Base-by-base conservation (phyloP, 2,329 filamentous ascomycete species). In the Geosmithia morbida region DNA sequence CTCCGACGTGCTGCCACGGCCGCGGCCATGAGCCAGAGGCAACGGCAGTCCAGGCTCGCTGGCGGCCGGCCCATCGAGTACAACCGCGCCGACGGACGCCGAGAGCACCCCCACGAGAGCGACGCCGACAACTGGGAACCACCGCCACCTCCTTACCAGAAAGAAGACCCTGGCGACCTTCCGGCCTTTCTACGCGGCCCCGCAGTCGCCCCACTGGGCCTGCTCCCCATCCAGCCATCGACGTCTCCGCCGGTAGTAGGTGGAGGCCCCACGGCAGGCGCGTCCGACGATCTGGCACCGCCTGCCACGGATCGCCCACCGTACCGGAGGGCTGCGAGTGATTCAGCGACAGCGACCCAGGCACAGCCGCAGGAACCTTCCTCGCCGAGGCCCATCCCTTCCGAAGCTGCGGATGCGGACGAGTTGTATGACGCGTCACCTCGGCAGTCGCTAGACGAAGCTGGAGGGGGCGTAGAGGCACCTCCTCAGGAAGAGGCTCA, bases 111-210 rank as follows among this genome's bases (percentile, higher is more conserved):
- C 3, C 85, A 92, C 60, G 86, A 92, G 62, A 90, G 85, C 52
- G 86, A 92, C 59, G 85, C 86, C 3, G 87, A 92, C 56, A 87
- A 89, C 55, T 94, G 87, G 87, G 83, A 88, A 4, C 85, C 86
- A 5, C 87, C 87, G 5, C 87, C 87, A 8, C 87, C 87, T 2
- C 85, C 85, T 1, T 94, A 94, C 55, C 77, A 80, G 41, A 75
- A 77, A 48, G 79, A 84, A 0, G 75, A 78, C 44, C 75, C 75
- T 1, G 69, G 68, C 10, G 74, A 77, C 53, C 52, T 76, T 48
- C 75, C 76, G 1, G 70, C 66, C 2, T 80, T 79, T 51, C 53
- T 80, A 51, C 72, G 75, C 29, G 70, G 75, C 46, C 63, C 67
- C 33, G 57, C 66, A 30, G 61, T 71, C 44, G 58, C 51, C 16